These are phyloP conservation scores for Musa schizocarpa DNA, from an alignment of 176 grass and related monocot genomes.

Conservation along the genomic window DNA sequence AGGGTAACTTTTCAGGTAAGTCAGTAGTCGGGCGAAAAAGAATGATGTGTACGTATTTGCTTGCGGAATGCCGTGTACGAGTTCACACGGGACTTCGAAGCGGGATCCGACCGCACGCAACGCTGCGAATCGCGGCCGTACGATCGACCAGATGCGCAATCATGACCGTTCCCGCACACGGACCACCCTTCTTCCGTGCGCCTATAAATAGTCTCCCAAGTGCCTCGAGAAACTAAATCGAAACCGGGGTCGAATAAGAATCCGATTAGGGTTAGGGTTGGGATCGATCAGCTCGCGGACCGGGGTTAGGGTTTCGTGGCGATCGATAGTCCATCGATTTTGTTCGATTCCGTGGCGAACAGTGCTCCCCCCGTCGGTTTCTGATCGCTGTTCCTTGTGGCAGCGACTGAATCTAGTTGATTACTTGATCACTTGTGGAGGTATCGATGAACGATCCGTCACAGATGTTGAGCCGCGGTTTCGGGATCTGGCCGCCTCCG, in stretches of 20 bases:
- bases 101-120: too few relatives aligned
- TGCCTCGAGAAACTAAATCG: neutral
- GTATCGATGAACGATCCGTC: constrained; percentile 43
- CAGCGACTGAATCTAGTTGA: neutral
- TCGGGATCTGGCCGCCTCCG: constrained; percentile 46
- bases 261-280: constrained; percentile 4
- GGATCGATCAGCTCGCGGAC: neutral
- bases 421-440: neutral
- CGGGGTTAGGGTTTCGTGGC: neutral
- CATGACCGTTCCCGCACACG: too few relatives aligned
- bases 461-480: constrained; percentile 55
- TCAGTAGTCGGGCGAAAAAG: too few relatives aligned
- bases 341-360: neutral
- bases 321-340: neutral
- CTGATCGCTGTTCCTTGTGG: neutral
- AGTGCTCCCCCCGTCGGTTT: neutral
- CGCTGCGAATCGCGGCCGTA: too few relatives aligned
- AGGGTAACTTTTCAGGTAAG: too few relatives aligned
- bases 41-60: too few relatives aligned
- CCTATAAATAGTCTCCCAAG: too few relatives aligned
- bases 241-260: neutral
- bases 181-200: too few relatives aligned
- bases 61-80: too few relatives aligned
- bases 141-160: too few relatives aligned
- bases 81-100: too few relatives aligned